Evolutionary conservation across 331 rosid species (phyloP).

Genomic region (Malus hybrid): DNA sequence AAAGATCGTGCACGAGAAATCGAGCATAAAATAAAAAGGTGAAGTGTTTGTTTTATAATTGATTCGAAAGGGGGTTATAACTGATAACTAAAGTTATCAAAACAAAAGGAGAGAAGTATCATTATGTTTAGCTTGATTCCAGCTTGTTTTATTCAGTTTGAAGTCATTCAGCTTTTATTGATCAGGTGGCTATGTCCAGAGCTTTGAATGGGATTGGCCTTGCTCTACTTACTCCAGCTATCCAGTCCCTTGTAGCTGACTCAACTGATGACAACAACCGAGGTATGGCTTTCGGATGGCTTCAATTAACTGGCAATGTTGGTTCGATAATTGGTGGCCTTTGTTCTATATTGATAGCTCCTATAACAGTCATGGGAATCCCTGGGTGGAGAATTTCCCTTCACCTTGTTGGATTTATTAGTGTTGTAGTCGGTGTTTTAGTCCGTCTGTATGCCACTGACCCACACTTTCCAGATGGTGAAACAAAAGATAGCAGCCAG

Average conservation of each 20-base stretch:
- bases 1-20: not conserved
- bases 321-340: constrained; percentile 85
- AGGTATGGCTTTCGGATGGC: constrained; percentile 96
- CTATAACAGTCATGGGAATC: constrained; percentile 63
- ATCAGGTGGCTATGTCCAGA: constrained; percentile 84
- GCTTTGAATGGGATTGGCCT: constrained; percentile 93
- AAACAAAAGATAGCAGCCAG: constrained; percentile 15
- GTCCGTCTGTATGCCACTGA: constrained; percentile 68
- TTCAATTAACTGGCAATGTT: constrained; percentile 71
- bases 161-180: constrained; percentile 28
- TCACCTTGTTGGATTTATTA: constrained; percentile 73
- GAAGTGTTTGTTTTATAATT: not conserved
- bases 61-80: not conserved
- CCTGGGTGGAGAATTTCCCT: constrained; percentile 96
- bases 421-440: constrained; percentile 58
- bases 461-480: constrained; percentile 53
- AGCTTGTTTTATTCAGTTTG: constrained; percentile 19
- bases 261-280: constrained; percentile 73
- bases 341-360: constrained; percentile 69
- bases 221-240: constrained; percentile 85
- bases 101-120: not conserved
- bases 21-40: not conserved
- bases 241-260: constrained; percentile 95
- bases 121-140: not conserved
- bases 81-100: not conserved